Evolutionary conservation across 768 basidiomycete genomes (phyloP).

Genomic region (Panellus pusillus): DNA sequence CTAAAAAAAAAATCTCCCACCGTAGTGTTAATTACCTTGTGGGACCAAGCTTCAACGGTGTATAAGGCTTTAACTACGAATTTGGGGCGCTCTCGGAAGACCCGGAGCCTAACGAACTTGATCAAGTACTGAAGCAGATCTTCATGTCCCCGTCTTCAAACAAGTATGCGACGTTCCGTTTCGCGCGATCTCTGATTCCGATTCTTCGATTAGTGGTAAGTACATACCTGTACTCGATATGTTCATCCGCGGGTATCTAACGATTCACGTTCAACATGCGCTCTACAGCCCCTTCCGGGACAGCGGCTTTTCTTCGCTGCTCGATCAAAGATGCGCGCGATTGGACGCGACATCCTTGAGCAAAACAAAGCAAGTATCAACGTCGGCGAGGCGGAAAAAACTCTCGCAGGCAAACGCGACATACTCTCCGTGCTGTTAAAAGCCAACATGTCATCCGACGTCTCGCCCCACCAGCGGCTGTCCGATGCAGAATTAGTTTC

Average conservation of each 20-base stretch:
- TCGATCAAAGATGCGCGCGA: slow-evolving; percentile 32
- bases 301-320: slow-evolving; percentile 19
- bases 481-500: slow-evolving; percentile 39
- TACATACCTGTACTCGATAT: no score
- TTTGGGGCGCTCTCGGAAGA: slow-evolving; percentile 2
- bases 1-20: no score
- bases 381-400: slow-evolving; percentile 19
- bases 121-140: slow-evolving; percentile 32
- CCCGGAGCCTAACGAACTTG: slow-evolving; percentile 29
- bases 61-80: not conserved
- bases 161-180: slow-evolving; percentile 7
- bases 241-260: not conserved
- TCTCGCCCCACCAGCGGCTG: slow-evolving; percentile 41
- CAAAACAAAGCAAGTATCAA: slow-evolving; percentile 36
- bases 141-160: slow-evolving; percentile 15
- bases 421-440: slow-evolving; percentile 48
- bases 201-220: slow-evolving; percentile 27
- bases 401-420: slow-evolving; percentile 37
- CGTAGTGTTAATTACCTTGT: no score
- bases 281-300: not conserved
- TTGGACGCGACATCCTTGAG: slow-evolving; percentile 38
- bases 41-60: not conserved
- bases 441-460: slow-evolving; percentile 51
- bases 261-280: not conserved
- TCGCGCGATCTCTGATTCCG: slow-evolving; percentile 28